Conservation (phyloP, 345 rosid genomes). For the Tarenaya hassleriana region DNA sequence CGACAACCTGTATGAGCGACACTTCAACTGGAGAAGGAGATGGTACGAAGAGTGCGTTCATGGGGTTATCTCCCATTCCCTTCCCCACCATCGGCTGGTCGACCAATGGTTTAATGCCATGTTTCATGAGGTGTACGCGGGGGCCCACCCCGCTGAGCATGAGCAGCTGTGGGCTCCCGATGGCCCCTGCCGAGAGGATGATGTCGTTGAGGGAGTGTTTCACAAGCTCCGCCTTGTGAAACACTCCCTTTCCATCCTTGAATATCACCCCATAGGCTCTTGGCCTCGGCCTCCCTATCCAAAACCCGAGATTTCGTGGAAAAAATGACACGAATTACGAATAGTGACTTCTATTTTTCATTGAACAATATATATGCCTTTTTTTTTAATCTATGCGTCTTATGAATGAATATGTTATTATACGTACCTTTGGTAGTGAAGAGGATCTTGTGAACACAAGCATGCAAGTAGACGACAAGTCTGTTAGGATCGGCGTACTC, state of each 20-base stretch:
- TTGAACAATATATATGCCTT: no score
- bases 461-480: constrained; percentile 49
- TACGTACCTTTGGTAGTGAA: constrained; percentile 42
- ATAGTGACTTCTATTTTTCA: no score
- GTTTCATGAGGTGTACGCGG: constrained; percentile 31
- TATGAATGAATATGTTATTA: no score
- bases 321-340: no score
- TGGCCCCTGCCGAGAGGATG: constrained; percentile 66
- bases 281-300: constrained; percentile 35
- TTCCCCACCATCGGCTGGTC: constrained; percentile 71
- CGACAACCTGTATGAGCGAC: constrained; percentile 60
- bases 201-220: constrained; percentile 43
- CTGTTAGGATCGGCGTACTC: constrained; percentile 53
- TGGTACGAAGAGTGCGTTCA: constrained; percentile 60
- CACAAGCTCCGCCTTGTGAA: constrained; percentile 39
- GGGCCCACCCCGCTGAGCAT: constrained; percentile 90
- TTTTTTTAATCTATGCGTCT: no score
- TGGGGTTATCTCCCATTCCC: constrained; percentile 78
- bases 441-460: constrained; percentile 55
- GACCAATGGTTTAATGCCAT: constrained; percentile 38
- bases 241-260: constrained; percentile 39
- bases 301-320: no score
- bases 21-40: constrained; percentile 54
- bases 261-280: constrained; percentile 66
- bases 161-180: constrained; percentile 78